Evolutionary conservation across 306 rosid species (phyloP), one percentile per base, ranked within the genome.

Genomic region (Oxytropis ochrocephala): DNA sequence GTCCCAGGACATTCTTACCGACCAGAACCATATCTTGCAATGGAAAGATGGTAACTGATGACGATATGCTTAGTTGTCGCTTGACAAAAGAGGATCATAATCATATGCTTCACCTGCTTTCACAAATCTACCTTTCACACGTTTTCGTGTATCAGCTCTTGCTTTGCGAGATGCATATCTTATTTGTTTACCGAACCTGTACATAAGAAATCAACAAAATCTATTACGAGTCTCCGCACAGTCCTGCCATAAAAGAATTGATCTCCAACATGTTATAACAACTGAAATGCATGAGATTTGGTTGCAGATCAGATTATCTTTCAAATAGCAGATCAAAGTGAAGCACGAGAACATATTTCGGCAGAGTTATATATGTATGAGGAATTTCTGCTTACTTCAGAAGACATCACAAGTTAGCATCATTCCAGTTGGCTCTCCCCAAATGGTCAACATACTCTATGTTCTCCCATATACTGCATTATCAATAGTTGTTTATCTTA

Each of bases 111-210:
- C 96, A 24, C 89, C 93, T 46, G 89, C 87, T 80, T 88, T 86
- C 68, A 88, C 96, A 75, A 93, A 86, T 80, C 98, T 81, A 48
- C 98, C 98, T 76, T 93, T 90, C 56, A 90, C 91, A 5, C 96
- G 91, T 79, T 88, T 93, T 74, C 98, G 79, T 19, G 96, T 88
- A 79, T 93, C 96, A 10, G 98, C 96, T 82, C 98, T 88, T 51
- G 91, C 91, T 83, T 93, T 93, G 53, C 96, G 92, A 58, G 96
- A 90, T 3, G 85, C 93, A 65, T 93, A 93, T 77, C 98, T 85
- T 84, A 93, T 90, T 80, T 93, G 98, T 76, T 93, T 93, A 47
- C 93, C 91, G 83, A 90, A 93, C 77, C 96, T 93, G 76, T 81
- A 80, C 65, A 72, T 12, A 8, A 69, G 75, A 66, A 51, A 75